These are phyloP conservation scores for Capillidium rhysosporum DNA, from an alignment of 371 early-diverging fungal species.

Conservation along the genomic window DNA sequence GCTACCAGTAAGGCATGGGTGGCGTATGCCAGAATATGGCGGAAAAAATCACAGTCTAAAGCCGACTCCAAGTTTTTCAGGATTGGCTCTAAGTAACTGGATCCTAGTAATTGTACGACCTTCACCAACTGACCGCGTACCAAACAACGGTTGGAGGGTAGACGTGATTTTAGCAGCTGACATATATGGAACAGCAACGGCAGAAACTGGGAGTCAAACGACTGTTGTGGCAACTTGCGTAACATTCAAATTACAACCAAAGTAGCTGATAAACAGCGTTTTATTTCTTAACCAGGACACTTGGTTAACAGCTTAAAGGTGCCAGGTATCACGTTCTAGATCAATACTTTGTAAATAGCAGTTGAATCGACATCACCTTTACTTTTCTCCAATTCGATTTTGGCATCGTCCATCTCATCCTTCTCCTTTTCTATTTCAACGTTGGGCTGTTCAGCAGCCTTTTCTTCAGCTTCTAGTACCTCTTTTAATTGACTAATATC, in stretches of 20 bases:
- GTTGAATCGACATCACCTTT: conserved; percentile 15
- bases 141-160: conserved; percentile 65
- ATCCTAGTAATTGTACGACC: conserved; percentile 64
- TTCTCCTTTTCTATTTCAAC: conserved; percentile 21
- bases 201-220: conserved; percentile 59
- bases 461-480: background rate
- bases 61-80: conserved; percentile 63
- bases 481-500: conserved; percentile 26
- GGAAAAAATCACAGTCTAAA: conserved; percentile 66
- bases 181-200: conserved; percentile 66
- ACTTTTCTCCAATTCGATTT: background rate
- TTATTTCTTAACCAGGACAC: conserved; percentile 47
- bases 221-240: conserved; percentile 52
- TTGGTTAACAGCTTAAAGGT: conserved; percentile 42
- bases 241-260: conserved; percentile 66
- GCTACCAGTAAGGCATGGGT: conserved; percentile 54
- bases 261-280: conserved; percentile 69
- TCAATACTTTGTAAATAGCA: conserved; percentile 40
- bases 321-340: conserved; percentile 53
- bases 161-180: conserved; percentile 60
- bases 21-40: conserved; percentile 84
- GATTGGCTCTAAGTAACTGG: conserved; percentile 63
- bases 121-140: conserved; percentile 72
- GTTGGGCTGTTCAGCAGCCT: conserved; percentile 9
- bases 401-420: conserved; percentile 9